These are phyloP conservation scores for Lachnellula hyalina DNA, from an alignment of 2,329 filamentous ascomycete genomes.

Conservation along the genomic window DNA sequence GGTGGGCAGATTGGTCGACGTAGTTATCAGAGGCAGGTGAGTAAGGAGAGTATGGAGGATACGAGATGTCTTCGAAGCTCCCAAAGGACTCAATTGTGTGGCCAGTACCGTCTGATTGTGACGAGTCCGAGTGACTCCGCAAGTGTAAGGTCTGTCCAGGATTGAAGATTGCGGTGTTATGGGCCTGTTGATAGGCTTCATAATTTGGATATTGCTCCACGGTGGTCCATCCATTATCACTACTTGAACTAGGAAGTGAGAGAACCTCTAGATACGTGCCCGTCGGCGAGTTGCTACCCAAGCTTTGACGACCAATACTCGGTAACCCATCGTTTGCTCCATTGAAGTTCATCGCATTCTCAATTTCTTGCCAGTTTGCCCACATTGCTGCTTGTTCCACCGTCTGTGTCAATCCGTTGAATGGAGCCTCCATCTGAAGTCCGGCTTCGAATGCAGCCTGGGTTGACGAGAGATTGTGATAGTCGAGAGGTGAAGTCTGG, in stretches of 20 bases:
- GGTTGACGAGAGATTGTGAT: slow-evolving; percentile 41
- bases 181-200: slow-evolving; percentile 58
- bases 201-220: slow-evolving; percentile 72
- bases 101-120: slow-evolving; percentile 63
- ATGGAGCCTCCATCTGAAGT: slow-evolving; percentile 58
- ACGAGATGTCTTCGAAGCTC: slow-evolving; percentile 74
- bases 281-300: slow-evolving; percentile 63
- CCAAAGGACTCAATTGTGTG: slow-evolving; percentile 52
- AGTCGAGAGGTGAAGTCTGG: slow-evolving; percentile 31
- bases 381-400: slow-evolving; percentile 55
- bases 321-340: slow-evolving; percentile 41
- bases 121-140: slow-evolving; percentile 81
- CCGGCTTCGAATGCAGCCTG: slow-evolving; percentile 57
- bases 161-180: slow-evolving; percentile 71
- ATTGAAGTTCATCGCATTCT: slow-evolving; percentile 56
- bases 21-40: slow-evolving; percentile 78
- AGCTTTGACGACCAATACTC: slow-evolving; percentile 41
- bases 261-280: slow-evolving; percentile 80
- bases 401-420: slow-evolving; percentile 52
- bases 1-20: slow-evolving; percentile 53
- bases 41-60: slow-evolving; percentile 67
- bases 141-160: slow-evolving; percentile 86
- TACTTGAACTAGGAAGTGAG: slow-evolving; percentile 72
- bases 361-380: slow-evolving; percentile 78
- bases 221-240: slow-evolving; percentile 81